Conservation (phyloP, 352 stramenopile species). For the Phytophthora capsici region DNA sequence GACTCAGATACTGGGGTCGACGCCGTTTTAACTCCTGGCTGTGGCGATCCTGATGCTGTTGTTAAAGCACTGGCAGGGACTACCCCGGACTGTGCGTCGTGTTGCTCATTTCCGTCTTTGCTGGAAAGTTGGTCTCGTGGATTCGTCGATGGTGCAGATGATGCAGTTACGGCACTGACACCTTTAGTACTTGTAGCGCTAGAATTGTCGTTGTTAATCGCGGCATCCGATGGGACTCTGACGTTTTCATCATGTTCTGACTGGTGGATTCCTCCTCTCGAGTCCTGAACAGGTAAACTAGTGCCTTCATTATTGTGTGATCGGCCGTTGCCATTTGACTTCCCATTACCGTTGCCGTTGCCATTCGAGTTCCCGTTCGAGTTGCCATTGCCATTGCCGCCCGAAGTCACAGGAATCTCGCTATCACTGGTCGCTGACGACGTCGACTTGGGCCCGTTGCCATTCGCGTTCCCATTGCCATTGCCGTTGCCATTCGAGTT, state of each 20-base stretch:
- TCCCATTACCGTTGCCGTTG: no score
- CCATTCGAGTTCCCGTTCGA: no score
- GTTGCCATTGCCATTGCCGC: no score
- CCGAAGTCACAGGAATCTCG: no score
- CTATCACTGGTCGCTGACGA: no score
- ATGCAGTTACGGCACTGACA: neutral
- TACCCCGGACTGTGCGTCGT: no score
- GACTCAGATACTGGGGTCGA: neutral
- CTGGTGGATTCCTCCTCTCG: neutral
- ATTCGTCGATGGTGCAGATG: neutral
- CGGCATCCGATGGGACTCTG: neutral
- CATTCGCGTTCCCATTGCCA: no score
- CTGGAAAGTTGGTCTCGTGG: neutral
- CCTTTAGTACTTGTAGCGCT: neutral
- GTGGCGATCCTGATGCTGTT: neutral
- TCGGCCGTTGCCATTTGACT: no score
- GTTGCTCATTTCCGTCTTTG: neutral
- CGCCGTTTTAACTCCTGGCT: neutral
- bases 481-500: no score
- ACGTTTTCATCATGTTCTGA: neutral
- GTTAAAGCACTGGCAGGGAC: neutral
- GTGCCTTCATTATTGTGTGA: no score
- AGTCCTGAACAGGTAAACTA: no score
- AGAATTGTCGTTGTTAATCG: neutral
- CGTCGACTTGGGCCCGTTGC: no score